phyloP scores from a whole-genome alignment of 371 early-diverging fungal genomes.

The Circinella minor region DNA sequence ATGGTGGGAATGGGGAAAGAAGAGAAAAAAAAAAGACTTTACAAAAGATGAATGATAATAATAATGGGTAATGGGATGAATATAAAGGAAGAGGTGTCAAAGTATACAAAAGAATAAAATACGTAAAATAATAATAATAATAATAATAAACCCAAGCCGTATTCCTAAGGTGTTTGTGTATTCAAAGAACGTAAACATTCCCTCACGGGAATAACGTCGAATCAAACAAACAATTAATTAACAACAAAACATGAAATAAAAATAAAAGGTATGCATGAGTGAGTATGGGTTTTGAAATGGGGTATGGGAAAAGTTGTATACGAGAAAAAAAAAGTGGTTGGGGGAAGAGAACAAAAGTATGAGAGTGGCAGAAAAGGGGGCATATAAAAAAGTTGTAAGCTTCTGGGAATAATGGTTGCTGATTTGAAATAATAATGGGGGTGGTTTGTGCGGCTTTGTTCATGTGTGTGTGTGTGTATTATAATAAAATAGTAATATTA shows the following conservation, averaged over 20 bases:
- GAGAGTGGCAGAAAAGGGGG: neutral
- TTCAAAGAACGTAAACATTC: conserved; percentile 1
- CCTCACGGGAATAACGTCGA: conserved; percentile 12
- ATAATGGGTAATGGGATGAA: too few species aligned
- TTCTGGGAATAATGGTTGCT: too few species aligned
- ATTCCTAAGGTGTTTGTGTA: conserved; percentile 12
- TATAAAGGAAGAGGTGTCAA: neutral
- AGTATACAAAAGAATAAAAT: neutral
- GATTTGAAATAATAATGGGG: too few species aligned
- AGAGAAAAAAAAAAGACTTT: neutral
- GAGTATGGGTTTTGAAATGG: neutral
- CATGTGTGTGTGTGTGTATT: neutral
- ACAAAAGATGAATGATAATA: neutral
- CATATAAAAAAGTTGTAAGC: neutral
- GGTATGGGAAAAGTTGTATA: neutral
- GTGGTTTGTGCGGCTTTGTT: too few species aligned
- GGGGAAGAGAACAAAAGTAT: neutral
- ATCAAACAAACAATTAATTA: conserved; percentile 7
- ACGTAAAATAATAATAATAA: neutral
- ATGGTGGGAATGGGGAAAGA: neutral
- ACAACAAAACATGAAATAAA: conserved; percentile 6
- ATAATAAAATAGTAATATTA: neutral
- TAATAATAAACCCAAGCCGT: conserved; percentile 9
- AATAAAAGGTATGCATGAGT: neutral
- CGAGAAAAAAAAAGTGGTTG: neutral